Percentiles rank a stretch among this genome's conserved stretches.
Conservation (phyloP, 768 basidiomycete genomes). For the Tricholoma flavovirens region DNA sequence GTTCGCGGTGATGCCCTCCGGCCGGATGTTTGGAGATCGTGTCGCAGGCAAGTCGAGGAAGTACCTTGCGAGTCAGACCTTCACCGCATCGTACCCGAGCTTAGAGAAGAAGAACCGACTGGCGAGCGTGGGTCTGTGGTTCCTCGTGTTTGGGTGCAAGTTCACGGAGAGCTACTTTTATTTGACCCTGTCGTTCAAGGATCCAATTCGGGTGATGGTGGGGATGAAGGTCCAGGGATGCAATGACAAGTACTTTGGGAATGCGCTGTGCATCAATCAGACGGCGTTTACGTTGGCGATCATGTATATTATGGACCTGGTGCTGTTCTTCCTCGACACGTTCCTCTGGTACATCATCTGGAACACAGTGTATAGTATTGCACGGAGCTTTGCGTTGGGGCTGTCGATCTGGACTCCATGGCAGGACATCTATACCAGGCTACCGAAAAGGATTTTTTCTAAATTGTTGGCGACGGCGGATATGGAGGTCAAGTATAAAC, state of each 20-base stretch:
- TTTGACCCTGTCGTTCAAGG: slow-evolving; percentile 89
- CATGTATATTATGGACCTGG: slow-evolving; percentile 98
- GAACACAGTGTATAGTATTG: slow-evolving; percentile 93
- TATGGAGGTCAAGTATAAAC: slow-evolving; percentile 99
- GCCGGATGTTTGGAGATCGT: slow-evolving; percentile 97
- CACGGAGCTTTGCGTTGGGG: slow-evolving; percentile 82
- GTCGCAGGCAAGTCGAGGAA: slow-evolving; percentile 94
- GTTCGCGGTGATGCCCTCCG: slow-evolving; percentile 91
- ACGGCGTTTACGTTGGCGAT: slow-evolving; percentile 92
- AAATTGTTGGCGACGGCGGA: slow-evolving; percentile 91
- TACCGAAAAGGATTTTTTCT: slow-evolving; percentile 95
- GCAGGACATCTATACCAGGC: slow-evolving; percentile 93
- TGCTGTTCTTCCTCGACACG: slow-evolving; percentile 97
- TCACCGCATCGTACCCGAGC: slow-evolving; percentile 90
- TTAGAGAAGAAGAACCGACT: slow-evolving; percentile 60
- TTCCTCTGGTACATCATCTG: slow-evolving; percentile 99
- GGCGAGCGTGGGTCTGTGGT: slow-evolving; percentile 79
- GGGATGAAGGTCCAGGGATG: slow-evolving; percentile 95
- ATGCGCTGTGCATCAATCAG: slow-evolving; percentile 82
- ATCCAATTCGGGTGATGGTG: slow-evolving; percentile 93
- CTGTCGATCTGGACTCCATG: slow-evolving; percentile 99
- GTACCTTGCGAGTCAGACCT: slow-evolving; percentile 97
- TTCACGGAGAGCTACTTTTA: slow-evolving; percentile 97
- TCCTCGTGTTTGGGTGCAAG: slow-evolving; percentile 94
- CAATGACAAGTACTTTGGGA: slow-evolving; percentile 80